A percentile compares a stretch with the other conserved stretches of the same genome.
Evolutionary conservation across 2,329 filamentous ascomycete genomes (phyloP).

Genomic region (Xylariales sp.): DNA sequence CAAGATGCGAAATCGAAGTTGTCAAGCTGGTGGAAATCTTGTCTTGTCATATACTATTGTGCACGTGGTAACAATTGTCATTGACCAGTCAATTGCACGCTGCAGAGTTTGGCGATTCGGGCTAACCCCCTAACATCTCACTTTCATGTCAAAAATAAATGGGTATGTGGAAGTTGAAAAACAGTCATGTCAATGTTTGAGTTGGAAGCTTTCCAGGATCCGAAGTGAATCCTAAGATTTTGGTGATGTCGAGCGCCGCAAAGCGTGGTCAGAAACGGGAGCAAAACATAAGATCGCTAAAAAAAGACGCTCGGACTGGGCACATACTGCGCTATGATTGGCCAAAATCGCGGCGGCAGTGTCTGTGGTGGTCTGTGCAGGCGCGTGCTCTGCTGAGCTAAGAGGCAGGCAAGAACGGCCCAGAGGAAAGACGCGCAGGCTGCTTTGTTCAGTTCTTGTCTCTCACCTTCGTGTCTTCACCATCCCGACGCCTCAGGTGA

Average conservation of each 20-base stretch:
- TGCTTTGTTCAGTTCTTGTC: background rate
- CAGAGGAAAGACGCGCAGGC: background rate
- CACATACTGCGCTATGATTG: slow-evolving; percentile 17
- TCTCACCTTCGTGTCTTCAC: background rate
- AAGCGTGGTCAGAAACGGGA: slow-evolving; percentile 3
- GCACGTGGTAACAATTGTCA: too few relatives aligned
- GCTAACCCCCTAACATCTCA: slow-evolving; percentile 4
- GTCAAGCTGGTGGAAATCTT: too few relatives aligned
- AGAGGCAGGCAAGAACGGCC: background rate
- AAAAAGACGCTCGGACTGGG: slow-evolving; percentile 5
- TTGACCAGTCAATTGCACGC: slow-evolving; percentile 18
- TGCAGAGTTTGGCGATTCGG: slow-evolving; percentile 15
- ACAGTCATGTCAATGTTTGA: slow-evolving; percentile 19
- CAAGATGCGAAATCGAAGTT: slow-evolving; percentile 21
- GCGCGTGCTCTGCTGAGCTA: slow-evolving; percentile 9
- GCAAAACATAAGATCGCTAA: slow-evolving; percentile 8
- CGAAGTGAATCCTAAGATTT: slow-evolving; percentile 22
- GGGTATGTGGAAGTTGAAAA: slow-evolving; percentile 7
- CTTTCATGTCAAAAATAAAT: slow-evolving; percentile 6
- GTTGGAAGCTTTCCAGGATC: slow-evolving; percentile 15
- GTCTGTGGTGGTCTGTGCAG: slow-evolving; percentile 1
- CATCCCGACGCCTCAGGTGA: background rate
- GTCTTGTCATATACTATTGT: too few relatives aligned
- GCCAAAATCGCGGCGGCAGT: slow-evolving; percentile 4
- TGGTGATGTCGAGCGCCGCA: slow-evolving; percentile 14